Evolutionary conservation across 257 asterid species (phyloP).

Genomic region (Solanum sejunctum): DNA sequence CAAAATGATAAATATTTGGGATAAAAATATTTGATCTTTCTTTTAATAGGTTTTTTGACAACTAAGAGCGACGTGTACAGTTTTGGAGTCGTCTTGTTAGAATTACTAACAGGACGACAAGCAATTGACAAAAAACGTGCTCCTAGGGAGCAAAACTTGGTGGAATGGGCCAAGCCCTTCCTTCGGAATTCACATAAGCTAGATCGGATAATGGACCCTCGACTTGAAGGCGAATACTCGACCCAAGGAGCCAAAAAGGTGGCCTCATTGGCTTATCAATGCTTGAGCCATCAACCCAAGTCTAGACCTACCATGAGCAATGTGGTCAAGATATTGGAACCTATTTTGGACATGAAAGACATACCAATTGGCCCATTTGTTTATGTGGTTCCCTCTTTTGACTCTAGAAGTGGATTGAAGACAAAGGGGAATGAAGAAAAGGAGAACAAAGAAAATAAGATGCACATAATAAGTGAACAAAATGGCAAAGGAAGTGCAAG

Average conservation of each 20-base stretch:
- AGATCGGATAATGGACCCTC: constrained; percentile 42
- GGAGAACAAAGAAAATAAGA: not conserved
- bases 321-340: constrained; percentile 47
- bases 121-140: constrained; percentile 51
- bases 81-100: constrained; percentile 67
- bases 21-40: not conserved
- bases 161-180: constrained; percentile 64
- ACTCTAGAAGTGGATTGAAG: not conserved
- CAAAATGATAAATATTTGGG: not conserved
- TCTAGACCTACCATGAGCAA: constrained; percentile 55
- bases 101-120: constrained; percentile 49
- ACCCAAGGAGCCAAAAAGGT: constrained; percentile 49
- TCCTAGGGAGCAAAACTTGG: constrained; percentile 45
- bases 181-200: constrained; percentile 50
- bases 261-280: constrained; percentile 53
- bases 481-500: not conserved
- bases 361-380: constrained; percentile 45
- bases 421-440: constrained; percentile 1
- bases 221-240: constrained; percentile 68
- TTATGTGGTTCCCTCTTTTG: constrained; percentile 27
- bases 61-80: constrained; percentile 62
- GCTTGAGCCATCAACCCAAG: constrained; percentile 44
- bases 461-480: not conserved
- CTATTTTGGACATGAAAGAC: constrained; percentile 27
- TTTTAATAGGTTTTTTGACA: constrained; percentile 53